These are phyloP conservation scores for Cyclocybe aegerita DNA, from an alignment of 768 basidiomycete species.

Conservation along the genomic window DNA sequence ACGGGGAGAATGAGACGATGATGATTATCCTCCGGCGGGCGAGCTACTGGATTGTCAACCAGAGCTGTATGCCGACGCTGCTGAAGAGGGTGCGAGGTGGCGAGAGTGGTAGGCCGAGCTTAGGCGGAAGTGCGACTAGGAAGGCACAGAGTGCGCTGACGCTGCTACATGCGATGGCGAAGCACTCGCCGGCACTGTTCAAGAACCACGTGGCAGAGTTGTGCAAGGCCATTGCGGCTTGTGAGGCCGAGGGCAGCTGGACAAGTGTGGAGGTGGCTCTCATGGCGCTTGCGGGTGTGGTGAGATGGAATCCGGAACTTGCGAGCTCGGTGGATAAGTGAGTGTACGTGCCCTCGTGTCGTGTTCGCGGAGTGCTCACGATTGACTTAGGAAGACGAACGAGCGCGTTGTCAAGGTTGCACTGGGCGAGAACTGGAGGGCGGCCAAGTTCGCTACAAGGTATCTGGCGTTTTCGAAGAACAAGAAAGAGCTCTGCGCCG, in stretches of 20 bases:
- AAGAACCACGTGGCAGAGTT: conserved; percentile 77
- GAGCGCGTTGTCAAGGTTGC: conserved; percentile 65
- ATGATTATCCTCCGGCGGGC: conserved; percentile 65
- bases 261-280: conserved; percentile 56
- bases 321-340: conserved; percentile 64
- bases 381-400: conserved; percentile 52
- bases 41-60: conserved; percentile 75
- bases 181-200: conserved; percentile 72
- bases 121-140: conserved; percentile 18
- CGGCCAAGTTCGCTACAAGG: conserved; percentile 86
- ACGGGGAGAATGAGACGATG: conserved; percentile 77
- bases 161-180: conserved; percentile 63
- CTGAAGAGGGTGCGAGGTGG: conserved; percentile 64
- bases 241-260: conserved; percentile 47
- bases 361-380: neutral
- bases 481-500: conserved; percentile 45
- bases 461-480: conserved; percentile 62
- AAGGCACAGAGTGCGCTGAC: conserved; percentile 48
- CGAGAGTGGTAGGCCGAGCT: conserved; percentile 33
- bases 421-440: conserved; percentile 54
- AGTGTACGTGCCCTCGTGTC: conserved; percentile 24
- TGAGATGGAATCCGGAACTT: conserved; percentile 55
- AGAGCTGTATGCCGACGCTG: conserved; percentile 81
- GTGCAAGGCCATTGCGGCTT: conserved; percentile 68
- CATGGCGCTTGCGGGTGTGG: conserved; percentile 73